These are phyloP conservation scores for Podaxis rugospora DNA, from an alignment of 768 basidiomycete genomes.

Conservation along the genomic window DNA sequence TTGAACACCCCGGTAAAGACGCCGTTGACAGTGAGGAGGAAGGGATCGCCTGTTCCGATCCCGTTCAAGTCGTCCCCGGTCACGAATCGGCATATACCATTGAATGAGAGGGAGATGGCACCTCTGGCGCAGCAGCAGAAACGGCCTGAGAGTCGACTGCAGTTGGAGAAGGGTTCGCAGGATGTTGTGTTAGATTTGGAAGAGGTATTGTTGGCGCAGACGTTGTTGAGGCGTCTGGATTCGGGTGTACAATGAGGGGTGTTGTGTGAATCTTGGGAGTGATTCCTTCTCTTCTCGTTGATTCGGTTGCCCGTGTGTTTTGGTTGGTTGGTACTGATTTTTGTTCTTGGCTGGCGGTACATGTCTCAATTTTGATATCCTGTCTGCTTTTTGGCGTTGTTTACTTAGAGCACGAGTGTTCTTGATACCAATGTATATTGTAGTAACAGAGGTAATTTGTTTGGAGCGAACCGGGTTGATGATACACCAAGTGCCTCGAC, in stretches of 20 bases:
- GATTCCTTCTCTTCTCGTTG: not conserved
- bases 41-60: constrained; percentile 8
- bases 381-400: too few species aligned
- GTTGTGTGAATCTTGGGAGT: not conserved
- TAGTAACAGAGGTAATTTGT: too few species aligned
- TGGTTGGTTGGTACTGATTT: not conserved
- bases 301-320: not conserved
- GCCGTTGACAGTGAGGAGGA: not conserved
- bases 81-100: not conserved
- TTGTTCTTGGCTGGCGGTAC: not conserved
- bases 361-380: too few species aligned
- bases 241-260: constrained; percentile 3
- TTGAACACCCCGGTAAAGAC: not conserved
- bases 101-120: not conserved
- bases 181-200: constrained; percentile 26
- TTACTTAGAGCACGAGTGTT: too few species aligned
- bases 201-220: constrained; percentile 30
- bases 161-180: constrained; percentile 8
- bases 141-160: not conserved
- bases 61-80: not conserved
- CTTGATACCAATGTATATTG: too few species aligned
- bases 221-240: constrained; percentile 26
- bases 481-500: too few species aligned
- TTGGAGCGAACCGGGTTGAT: too few species aligned
- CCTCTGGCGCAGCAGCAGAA: too few species aligned